phyloP scores from a whole-genome alignment of 805 yeast genomes.

The Yarrowia sp. region DNA sequence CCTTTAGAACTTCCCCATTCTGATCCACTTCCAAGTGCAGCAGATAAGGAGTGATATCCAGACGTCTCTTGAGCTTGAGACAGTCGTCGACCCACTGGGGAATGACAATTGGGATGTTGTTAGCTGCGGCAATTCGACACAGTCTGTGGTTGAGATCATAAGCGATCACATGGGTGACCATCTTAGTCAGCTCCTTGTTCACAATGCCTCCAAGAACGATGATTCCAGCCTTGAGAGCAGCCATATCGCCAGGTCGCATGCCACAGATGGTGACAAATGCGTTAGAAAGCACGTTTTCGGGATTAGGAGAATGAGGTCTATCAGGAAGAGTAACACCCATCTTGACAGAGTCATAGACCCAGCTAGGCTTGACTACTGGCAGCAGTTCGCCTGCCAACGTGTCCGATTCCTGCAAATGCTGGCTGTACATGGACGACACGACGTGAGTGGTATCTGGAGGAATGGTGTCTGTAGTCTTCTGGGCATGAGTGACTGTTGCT shows the following conservation, averaged over 20 bases:
- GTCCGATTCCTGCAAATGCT: conserved; percentile 19
- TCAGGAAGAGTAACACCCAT: conserved; percentile 57
- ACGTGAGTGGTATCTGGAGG: conserved; percentile 27
- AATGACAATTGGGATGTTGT: conserved; percentile 55
- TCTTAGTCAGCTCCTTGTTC: conserved; percentile 65
- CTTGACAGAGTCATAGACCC: conserved; percentile 62
- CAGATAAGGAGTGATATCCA: conserved; percentile 63
- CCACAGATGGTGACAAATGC: conserved; percentile 68
- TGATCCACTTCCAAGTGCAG: conserved; percentile 45
- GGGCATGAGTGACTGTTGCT: conserved; percentile 9
- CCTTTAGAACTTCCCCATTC: conserved; percentile 13
- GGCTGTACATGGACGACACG: conserved; percentile 16
- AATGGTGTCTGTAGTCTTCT: conserved; percentile 14
- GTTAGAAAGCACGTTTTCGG: conserved; percentile 66
- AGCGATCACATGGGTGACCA: conserved; percentile 82
- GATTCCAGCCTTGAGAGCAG: conserved; percentile 71
- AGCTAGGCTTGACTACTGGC: conserved; percentile 67
- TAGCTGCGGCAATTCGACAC: conserved; percentile 60
- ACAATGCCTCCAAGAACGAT: conserved; percentile 79
- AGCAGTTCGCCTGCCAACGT: conserved; percentile 54
- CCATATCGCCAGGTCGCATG: conserved; percentile 64
- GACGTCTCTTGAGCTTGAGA: conserved; percentile 57
- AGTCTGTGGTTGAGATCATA: conserved; percentile 49
- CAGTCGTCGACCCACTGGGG: conserved; percentile 86
- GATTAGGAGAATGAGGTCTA: conserved; percentile 74